These are phyloP conservation scores for Sporisorium reilianum DNA, from an alignment of 1,284 basidiomycete genomes.

Conservation along the genomic window DNA sequence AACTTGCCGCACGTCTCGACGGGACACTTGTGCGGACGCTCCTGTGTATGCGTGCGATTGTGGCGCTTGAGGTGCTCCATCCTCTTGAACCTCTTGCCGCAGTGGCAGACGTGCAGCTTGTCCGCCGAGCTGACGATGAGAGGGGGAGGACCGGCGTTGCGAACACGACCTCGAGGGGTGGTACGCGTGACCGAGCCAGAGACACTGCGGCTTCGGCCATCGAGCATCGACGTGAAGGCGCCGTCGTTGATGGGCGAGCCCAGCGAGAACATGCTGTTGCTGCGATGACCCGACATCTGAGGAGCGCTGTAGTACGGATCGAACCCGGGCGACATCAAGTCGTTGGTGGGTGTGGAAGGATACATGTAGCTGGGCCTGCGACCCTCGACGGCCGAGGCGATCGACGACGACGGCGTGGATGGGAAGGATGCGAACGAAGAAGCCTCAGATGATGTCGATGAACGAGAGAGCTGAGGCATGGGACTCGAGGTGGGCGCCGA, in stretches of 20 bases:
- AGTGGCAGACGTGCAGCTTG: constrained; percentile 68
- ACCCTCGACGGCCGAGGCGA: constrained; percentile 14
- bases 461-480: constrained; percentile 34
- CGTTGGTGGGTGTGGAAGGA: constrained; percentile 39
- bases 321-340: constrained; percentile 46
- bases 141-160: constrained; percentile 58
- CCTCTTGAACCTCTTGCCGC: constrained; percentile 68
- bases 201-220: constrained; percentile 35
- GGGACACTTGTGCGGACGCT: constrained; percentile 66
- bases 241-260: constrained; percentile 42
- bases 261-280: constrained; percentile 57
- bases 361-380: constrained; percentile 33
- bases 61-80: constrained; percentile 69
- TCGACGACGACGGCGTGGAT: constrained; percentile 41
- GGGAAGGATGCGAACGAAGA: constrained; percentile 50
- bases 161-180: constrained; percentile 42
- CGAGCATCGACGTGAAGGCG: constrained; percentile 40
- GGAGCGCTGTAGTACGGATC: constrained; percentile 55
- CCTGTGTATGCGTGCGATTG: constrained; percentile 67
- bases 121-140: constrained; percentile 67
- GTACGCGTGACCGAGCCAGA: constrained; percentile 42
- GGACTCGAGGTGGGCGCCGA: constrained; percentile 45
- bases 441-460: constrained; percentile 39
- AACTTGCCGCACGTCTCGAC: constrained; percentile 65
- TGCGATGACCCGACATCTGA: constrained; percentile 51